These are phyloP conservation scores for Coemansia sp. DNA, from an alignment of 371 early-diverging fungal genomes.

Conservation along the genomic window DNA sequence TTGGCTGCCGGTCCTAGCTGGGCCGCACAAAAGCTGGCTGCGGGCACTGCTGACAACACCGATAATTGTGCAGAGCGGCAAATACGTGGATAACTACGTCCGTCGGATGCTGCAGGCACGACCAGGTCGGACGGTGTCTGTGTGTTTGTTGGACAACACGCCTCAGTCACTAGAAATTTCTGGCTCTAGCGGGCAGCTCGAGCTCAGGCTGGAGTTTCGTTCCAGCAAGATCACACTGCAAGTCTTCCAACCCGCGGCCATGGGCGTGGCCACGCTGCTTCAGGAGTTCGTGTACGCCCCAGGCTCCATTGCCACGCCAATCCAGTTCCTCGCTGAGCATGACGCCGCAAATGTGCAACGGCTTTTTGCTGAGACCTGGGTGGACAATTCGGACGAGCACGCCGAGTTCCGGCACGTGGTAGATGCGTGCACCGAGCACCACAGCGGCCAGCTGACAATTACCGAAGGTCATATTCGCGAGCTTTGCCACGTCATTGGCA, in stretches of 20 bases:
- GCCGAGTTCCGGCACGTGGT: neutral
- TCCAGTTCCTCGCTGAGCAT: neutral
- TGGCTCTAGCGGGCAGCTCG: neutral
- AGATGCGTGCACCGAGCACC: neutral
- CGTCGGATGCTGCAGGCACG: neutral
- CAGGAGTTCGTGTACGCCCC: neutral
- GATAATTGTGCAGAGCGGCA: slow-evolving; percentile 36
- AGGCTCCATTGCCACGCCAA: neutral
- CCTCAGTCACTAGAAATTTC: neutral
- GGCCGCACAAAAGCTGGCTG: neutral
- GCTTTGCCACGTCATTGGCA: slow-evolving; percentile 84
- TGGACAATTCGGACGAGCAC: neutral
- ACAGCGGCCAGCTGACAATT: slow-evolving; percentile 7
- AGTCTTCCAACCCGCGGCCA: neutral
- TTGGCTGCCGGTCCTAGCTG: neutral
- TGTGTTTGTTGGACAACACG: no score
- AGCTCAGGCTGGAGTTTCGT: neutral
- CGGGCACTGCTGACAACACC: slow-evolving; percentile 28
- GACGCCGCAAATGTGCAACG: neutral
- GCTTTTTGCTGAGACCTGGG: neutral
- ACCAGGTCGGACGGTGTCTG: neutral
- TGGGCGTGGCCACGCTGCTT: neutral
- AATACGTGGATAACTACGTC: slow-evolving; percentile 86
- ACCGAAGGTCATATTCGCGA: slow-evolving; percentile 51
- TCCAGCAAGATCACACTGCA: neutral